Evolutionary conservation across 2,329 filamentous ascomycete genomes (phyloP).

Genomic region (Fusarium verrucosum): DNA sequence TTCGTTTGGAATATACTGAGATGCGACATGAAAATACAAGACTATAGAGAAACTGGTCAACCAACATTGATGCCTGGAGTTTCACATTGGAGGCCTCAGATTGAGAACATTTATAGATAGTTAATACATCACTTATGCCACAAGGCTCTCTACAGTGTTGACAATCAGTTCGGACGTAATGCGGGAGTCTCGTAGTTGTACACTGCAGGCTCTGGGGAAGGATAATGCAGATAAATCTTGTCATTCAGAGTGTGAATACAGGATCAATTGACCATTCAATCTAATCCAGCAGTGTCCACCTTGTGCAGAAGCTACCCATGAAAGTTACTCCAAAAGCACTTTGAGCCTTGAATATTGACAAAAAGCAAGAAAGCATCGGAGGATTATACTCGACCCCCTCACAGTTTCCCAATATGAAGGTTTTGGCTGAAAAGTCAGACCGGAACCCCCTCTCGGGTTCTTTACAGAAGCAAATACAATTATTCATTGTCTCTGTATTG

Average conservation of each 20-base stretch:
- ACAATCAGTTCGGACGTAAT: background rate
- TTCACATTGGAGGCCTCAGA: slow-evolving; percentile 24
- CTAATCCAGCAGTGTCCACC: background rate
- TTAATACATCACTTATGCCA: slow-evolving; percentile 25
- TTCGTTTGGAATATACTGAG: slow-evolving; percentile 25
- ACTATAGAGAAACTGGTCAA: slow-evolving; percentile 24
- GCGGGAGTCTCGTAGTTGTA: background rate
- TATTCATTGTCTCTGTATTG: background rate
- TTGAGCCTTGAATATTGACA: too few relatives aligned
- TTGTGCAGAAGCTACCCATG: too few relatives aligned
- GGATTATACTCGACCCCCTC: too few relatives aligned
- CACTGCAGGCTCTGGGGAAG: background rate
- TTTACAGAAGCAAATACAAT: slow-evolving; percentile 6
- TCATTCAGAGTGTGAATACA: background rate
- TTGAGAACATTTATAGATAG: slow-evolving; percentile 29
- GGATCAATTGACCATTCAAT: background rate
- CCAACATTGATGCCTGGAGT: slow-evolving; percentile 19
- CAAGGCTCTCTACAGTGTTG: background rate
- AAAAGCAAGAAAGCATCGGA: too few relatives aligned
- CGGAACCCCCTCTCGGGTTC: too few relatives aligned
- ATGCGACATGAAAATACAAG: slow-evolving; percentile 29
- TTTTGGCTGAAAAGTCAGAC: too few relatives aligned
- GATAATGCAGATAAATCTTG: background rate
- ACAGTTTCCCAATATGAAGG: too few relatives aligned
- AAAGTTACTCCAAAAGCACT: too few relatives aligned